These are phyloP conservation scores for Boehmeria nivea DNA, from an alignment of 306 rosid genomes.

Conservation along the genomic window DNA sequence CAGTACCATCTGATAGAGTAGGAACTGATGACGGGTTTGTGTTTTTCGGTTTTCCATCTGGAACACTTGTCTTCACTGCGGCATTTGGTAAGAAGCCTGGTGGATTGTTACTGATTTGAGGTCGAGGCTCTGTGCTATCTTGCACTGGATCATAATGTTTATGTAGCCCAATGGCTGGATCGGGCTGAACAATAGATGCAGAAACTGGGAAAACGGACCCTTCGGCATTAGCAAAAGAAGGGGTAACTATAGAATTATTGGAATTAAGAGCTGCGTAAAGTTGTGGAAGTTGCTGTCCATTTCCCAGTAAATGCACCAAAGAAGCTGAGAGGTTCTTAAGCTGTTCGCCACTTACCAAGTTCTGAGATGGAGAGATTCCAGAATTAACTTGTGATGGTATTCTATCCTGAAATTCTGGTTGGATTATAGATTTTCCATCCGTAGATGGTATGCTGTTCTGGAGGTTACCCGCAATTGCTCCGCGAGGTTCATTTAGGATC, in stretches of 20 bases:
- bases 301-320: slow-evolving; percentile 73
- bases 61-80: too few relatives aligned
- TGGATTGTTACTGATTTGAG: slow-evolving; percentile 34
- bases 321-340: slow-evolving; percentile 73
- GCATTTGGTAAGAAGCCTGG: too few relatives aligned
- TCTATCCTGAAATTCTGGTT: slow-evolving; percentile 41
- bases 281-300: slow-evolving; percentile 70
- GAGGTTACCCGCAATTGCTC: slow-evolving; percentile 33
- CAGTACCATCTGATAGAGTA: slow-evolving; percentile 33
- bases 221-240: slow-evolving; percentile 46
- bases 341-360: slow-evolving; percentile 51
- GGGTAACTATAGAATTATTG: slow-evolving; percentile 30
- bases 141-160: slow-evolving; percentile 51
- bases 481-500: slow-evolving; percentile 43
- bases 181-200: slow-evolving; percentile 30
- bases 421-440: slow-evolving; percentile 37
- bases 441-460: slow-evolving; percentile 37
- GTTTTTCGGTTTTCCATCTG: slow-evolving; percentile 20
- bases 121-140: slow-evolving; percentile 43
- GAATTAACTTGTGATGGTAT: slow-evolving; percentile 38
- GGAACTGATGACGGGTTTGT: too few relatives aligned
- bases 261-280: slow-evolving; percentile 67
- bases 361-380: slow-evolving; percentile 41
- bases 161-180: slow-evolving; percentile 36
- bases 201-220: slow-evolving; percentile 40